A percentile compares a stretch with the other conserved stretches of the same genome.
These are phyloP conservation scores for Penicillium salamii DNA, from an alignment of 495 filamentous ascomycete genomes.

Conservation along the genomic window DNA sequence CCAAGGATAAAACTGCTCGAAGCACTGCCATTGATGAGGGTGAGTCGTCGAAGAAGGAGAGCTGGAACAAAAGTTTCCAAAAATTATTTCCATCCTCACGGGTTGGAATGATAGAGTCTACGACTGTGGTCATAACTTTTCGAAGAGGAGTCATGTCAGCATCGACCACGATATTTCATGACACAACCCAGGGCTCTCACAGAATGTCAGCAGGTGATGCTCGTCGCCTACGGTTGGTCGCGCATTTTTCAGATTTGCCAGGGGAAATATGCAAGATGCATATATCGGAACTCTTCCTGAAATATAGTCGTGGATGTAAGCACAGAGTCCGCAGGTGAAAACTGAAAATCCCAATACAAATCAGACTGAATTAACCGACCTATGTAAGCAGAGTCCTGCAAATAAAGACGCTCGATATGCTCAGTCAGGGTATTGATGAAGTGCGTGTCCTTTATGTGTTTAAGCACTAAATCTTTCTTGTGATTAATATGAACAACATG, in stretches of 20 bases:
- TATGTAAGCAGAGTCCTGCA: not conserved
- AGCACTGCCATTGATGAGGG: slow-evolving; percentile 10
- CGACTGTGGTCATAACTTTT: not conserved
- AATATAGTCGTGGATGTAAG: not conserved
- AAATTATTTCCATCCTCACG: slow-evolving; percentile 5
- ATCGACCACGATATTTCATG: not conserved
- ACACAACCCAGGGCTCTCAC: no score
- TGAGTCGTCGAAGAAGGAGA: slow-evolving; percentile 12
- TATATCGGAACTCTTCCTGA: not conserved
- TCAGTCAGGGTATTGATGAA: slow-evolving; percentile 5
- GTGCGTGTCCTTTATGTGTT: not conserved
- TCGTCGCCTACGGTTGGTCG: not conserved
- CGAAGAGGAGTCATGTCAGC: not conserved
- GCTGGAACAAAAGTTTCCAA: slow-evolving; percentile 10
- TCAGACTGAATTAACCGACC: no score
- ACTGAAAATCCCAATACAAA: no score
- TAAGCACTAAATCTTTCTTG: no score
- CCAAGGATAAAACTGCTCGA: slow-evolving; percentile 9
- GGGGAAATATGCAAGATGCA: not conserved
- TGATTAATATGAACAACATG: not conserved
- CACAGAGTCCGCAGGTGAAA: no score
- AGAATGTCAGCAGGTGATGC: not conserved
- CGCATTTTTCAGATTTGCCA: slow-evolving; percentile 2
- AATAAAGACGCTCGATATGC: not conserved
- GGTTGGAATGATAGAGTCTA: not conserved